Evolutionary conservation across 768 basidiomycete genomes (phyloP), one percentile per base, ranked within the genome.

Genomic region (Serendipita sp.): DNA sequence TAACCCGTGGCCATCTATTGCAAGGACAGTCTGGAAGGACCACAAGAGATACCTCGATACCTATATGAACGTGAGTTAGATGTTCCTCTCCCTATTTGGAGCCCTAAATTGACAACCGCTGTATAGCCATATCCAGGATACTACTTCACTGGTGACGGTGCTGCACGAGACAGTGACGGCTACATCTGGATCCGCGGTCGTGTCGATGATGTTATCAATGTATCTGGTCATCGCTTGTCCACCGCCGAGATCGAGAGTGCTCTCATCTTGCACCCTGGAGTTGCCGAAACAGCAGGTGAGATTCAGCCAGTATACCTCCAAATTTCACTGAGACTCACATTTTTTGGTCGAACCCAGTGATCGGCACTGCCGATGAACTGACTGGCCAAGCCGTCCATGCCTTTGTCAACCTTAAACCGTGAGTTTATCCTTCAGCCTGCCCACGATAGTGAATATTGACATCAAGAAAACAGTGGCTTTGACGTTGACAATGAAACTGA

Each of bases 101-200:
- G 24, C 45, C 38, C 24, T 63, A 35, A 53, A 37, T 35, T 80
- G 79, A 72, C 68, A 3, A 18, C 58, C 13, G 7, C 38, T 13
- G 5, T 13, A 13, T 30, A 81, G 77, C 88, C 89, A 30, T 94
- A 94, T 76, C 89, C 90, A 3, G 94, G 94, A 4, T 77, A 80
- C 73, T 98, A 91, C 81, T 96, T 88, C 76, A 98, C 95, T n/a
- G 96, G 96, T 28, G 95, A 99, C 70, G 96, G 95, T 48, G 95
- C 94, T 34, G 87, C 88, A 13, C 83, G 95, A 24, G 96, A 98
- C 72, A 84, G 87, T 68, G 85, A 98, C 69, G 96, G 95, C 1
- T 98, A 99, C 77, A 89, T 95, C 73, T 98, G 96, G 95, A 97
- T 99, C 75, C 92, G 92, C 75, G 96, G 95, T 63, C 85, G 96